Percentiles rank a stretch among this genome's conserved stretches.
phyloP scores from a whole-genome alignment of 352 stramenopile species.

The Pythium periplocum region DNA sequence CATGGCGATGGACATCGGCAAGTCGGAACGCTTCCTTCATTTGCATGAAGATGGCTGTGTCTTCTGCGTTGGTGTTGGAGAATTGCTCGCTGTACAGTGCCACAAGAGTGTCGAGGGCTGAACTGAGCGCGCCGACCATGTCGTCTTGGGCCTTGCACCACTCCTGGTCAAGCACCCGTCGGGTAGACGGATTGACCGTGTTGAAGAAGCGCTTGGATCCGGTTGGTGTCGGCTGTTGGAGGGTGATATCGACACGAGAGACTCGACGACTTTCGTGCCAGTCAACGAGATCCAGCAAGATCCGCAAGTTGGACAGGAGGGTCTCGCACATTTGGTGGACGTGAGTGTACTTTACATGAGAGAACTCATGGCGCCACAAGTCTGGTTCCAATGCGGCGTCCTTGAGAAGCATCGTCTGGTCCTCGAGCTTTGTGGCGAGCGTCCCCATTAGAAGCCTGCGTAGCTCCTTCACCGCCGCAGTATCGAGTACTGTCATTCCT shows the following conservation, averaged over 20 bases:
- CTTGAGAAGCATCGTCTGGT: constrained; percentile 46
- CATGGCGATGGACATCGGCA: constrained; percentile 51
- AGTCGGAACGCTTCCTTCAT: constrained; percentile 75
- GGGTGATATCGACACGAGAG: neutral
- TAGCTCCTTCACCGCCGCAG: constrained; percentile 26
- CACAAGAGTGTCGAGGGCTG: constrained; percentile 49
- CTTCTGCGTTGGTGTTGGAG: constrained; percentile 37
- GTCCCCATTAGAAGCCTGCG: constrained; percentile 30
- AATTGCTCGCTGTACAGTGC: constrained; percentile 60
- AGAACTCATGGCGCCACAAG: constrained; percentile 53
- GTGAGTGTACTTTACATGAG: constrained; percentile 39
- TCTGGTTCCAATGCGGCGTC: constrained; percentile 44
- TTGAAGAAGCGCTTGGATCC: neutral
- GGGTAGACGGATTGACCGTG: neutral
- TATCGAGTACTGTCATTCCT: constrained; percentile 9
- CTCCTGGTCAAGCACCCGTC: neutral
- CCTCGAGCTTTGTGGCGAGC: constrained; percentile 29
- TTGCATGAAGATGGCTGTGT: constrained; percentile 68
- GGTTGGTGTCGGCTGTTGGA: neutral
- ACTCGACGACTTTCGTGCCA: constrained; percentile 37
- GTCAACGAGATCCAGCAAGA: constrained; percentile 60
- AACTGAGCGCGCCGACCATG: constrained; percentile 31
- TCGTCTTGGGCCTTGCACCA: constrained; percentile 22
- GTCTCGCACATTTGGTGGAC: constrained; percentile 41
- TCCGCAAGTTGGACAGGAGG: constrained; percentile 43